Base-by-base conservation (phyloP, 2,329 filamentous ascomycete genomes). In the Venturiaceae sp. region DNA sequence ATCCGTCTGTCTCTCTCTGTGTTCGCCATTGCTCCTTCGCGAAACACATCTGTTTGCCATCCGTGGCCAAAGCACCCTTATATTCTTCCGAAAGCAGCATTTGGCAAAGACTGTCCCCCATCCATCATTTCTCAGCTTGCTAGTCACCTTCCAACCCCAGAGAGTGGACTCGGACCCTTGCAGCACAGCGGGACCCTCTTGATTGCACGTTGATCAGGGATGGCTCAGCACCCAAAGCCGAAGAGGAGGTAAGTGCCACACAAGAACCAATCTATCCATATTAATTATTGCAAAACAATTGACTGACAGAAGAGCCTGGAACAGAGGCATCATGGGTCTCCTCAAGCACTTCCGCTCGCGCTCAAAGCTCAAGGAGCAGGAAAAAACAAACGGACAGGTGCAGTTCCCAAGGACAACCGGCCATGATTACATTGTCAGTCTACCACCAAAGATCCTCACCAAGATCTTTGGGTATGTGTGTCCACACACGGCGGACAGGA, bases 391-490 rank as follows among this genome's bases (percentile, higher is more conserved):
- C 39, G 54, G 3, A 13, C 11, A 21, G 14, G 26, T 33, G 14
- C n/a, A 56, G n/a, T 33, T 61, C 66, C 36, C 62, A 61, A 60
- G 69, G 70, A 66, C 63, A 52, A 54, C 57, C 34, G 73, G 72
- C 41, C 73, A 70, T 60, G 75, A 79, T 68, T 71, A 68, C 63
- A 75, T 72, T 30, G 64, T 65, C 54, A 70, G 72, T 55, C 80
- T 96, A 11, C 87, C 90, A 9, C 74, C 80, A 28, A 74, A 80
- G n/a, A 78, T 95, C 32, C 79, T 96, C 60, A 79, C 83, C 64
- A 83, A 82, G 68, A 92, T 96, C 68, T 92, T 96, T 71, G 74
- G 80, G 65, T 84, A 84, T 64, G 85, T 96, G 59, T 96, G 92
- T 66, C 92, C 92, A 7, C 92, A 97, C 72, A 77, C 84, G 36